These are phyloP conservation scores for Knufia petricola DNA, from an alignment of 2,329 filamentous ascomycete genomes.

Conservation along the genomic window DNA sequence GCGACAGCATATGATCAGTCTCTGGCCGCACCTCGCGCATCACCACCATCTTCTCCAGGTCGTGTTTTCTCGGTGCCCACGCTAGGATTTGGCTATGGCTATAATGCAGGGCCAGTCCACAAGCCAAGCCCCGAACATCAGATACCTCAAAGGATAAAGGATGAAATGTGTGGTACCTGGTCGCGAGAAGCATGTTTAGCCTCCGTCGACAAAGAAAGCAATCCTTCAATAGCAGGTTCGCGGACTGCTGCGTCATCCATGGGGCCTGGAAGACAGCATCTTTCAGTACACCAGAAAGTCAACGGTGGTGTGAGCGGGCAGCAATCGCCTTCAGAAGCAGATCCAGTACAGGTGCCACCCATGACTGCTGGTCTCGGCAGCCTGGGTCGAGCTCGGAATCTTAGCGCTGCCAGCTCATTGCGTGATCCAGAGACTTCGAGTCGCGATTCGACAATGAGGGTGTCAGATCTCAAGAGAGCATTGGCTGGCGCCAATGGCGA, in stretches of 20 bases:
- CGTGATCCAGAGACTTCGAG: conserved; percentile 29
- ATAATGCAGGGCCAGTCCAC: conserved; percentile 27
- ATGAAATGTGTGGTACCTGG: conserved; percentile 73
- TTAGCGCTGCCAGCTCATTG: conserved; percentile 18
- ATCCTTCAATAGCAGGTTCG: conserved; percentile 67
- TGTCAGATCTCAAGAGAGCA: conserved; percentile 41
- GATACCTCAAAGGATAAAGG: conserved; percentile 57
- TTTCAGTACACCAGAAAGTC: conserved; percentile 15
- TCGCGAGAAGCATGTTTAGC: conserved; percentile 63
- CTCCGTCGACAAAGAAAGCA: conserved; percentile 54
- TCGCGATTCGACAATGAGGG: conserved; percentile 36
- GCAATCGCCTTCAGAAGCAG: conserved; percentile 20
- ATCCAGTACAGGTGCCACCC: conserved; percentile 17
- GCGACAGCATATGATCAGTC: conserved; percentile 59
- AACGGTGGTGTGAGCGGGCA: conserved; percentile 19
- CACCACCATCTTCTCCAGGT: conserved; percentile 60
- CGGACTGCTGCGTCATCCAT: conserved; percentile 43
- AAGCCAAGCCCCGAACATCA: conserved; percentile 38
- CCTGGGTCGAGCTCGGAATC: conserved; percentile 12
- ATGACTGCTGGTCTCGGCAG: conserved; percentile 6
- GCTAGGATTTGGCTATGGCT: conserved; percentile 41
- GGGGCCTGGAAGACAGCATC: conserved; percentile 17
- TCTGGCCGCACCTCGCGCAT: conserved; percentile 54
- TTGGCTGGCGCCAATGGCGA: conserved; percentile 33
- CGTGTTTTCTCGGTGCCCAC: conserved; percentile 55